Evolutionary conservation across 768 basidiomycete genomes (phyloP).

Genomic region (Boletus pseudo-olivaceus): DNA sequence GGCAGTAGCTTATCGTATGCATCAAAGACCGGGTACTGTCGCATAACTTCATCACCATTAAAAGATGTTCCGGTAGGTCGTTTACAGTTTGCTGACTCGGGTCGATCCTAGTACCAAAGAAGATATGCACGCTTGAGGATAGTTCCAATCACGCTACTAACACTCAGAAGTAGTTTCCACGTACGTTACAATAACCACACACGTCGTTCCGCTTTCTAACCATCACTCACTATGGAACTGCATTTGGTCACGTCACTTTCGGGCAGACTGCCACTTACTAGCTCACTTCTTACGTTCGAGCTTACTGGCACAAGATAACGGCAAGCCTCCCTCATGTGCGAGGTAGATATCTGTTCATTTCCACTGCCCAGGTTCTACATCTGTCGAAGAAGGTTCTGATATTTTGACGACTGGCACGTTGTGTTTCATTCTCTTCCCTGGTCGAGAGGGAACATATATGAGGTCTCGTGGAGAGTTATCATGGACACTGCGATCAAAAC

Average conservation of each 20-base stretch:
- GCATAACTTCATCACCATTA: slow-evolving; percentile 2
- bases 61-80: neutral
- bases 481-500: too few species aligned
- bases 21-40: slow-evolving; percentile 3
- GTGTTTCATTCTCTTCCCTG: too few species aligned
- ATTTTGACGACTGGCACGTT: too few species aligned
- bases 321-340: neutral
- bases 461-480: too few species aligned
- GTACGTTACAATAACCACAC: neutral
- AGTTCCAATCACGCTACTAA: neutral
- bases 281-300: too few species aligned
- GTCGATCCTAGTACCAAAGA: slow-evolving; percentile 8
- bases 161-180: neutral
- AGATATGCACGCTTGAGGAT: slow-evolving; percentile 6
- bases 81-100: slow-evolving; percentile 1
- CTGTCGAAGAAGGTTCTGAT: too few species aligned
- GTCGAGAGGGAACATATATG: too few species aligned
- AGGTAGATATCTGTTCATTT: too few species aligned
- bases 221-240: too few species aligned
- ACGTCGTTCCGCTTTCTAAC: too few species aligned
- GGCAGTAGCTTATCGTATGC: neutral
- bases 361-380: too few species aligned
- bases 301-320: too few species aligned
- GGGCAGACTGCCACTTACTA: neutral
- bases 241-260: neutral